Conservation (phyloP, 495 filamentous ascomycete genomes). For the Chaetomium fimeti region DNA sequence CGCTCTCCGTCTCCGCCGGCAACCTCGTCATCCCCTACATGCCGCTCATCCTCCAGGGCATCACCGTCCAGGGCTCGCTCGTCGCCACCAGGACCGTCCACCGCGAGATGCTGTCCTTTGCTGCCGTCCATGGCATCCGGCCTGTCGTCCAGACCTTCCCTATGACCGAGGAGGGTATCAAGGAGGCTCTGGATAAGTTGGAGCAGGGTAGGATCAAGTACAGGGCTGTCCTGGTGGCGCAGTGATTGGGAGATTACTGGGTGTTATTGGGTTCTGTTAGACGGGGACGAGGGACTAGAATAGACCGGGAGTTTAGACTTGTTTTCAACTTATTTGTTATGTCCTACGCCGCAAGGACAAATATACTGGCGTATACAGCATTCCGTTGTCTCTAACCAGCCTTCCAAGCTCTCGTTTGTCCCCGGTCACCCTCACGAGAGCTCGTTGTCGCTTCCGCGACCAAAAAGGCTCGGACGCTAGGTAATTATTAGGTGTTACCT, state of each 20-base stretch:
- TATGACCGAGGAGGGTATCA: constrained; percentile 15
- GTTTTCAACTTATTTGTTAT: too few relatives aligned
- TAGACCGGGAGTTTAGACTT: too few relatives aligned
- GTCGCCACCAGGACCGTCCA: constrained; percentile 42
- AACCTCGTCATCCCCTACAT: constrained; percentile 24
- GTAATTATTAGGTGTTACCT: too few relatives aligned
- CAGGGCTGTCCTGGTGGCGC: constrained; percentile 21
- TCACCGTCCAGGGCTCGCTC: constrained; percentile 22
- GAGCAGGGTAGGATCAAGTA: constrained; percentile 65
- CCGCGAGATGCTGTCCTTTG: constrained; percentile 46
- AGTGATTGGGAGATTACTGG: not conserved
- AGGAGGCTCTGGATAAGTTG: constrained; percentile 68
- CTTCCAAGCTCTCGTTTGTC: too few relatives aligned
- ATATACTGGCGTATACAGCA: too few relatives aligned
- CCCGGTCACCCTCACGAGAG: too few relatives aligned
- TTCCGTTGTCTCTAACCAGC: too few relatives aligned
- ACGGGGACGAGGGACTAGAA: too few relatives aligned
- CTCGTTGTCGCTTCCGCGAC: too few relatives aligned
- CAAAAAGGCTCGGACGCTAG: too few relatives aligned
- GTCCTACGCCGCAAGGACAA: too few relatives aligned
- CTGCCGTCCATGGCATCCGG: constrained; percentile 39
- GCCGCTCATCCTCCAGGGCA: constrained; percentile 16
- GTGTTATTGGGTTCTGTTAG: not conserved
- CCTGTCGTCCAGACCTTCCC: constrained; percentile 33
- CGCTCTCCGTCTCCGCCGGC: not conserved